These are phyloP conservation scores for Phylloporus gajari DNA, from an alignment of 1,284 basidiomycete species.

Conservation along the genomic window DNA sequence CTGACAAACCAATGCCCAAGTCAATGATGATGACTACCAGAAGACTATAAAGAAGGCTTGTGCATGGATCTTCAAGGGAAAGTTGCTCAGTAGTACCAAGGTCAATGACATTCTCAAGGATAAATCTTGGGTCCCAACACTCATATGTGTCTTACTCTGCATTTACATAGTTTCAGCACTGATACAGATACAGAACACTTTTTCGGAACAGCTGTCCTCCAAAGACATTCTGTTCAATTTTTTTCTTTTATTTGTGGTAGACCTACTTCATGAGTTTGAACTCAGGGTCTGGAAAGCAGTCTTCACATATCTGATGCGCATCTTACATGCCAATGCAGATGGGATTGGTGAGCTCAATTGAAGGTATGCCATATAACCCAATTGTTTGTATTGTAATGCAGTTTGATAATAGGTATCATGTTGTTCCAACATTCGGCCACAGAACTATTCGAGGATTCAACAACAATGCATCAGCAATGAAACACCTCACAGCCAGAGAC, in stretches of 20 bases:
- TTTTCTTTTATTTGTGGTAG: background rate
- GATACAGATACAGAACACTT: background rate
- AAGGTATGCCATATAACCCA: no score
- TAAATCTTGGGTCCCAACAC: background rate
- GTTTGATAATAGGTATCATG: no score
- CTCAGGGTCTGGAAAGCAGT: background rate
- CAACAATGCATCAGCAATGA: no score
- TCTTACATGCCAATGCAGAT: no score
- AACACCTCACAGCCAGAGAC: constrained; percentile 4
- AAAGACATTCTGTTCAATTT: background rate
- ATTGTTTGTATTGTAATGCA: no score
- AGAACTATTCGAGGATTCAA: no score
- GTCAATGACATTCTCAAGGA: background rate
- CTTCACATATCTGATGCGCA: background rate
- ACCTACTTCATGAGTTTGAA: background rate
- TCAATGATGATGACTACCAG: background rate
- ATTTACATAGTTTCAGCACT: background rate
- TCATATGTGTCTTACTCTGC: background rate
- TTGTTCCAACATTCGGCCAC: no score
- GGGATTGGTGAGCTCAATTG: no score
- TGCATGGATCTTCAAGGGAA: background rate
- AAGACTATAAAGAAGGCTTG: background rate
- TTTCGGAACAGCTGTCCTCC: background rate
- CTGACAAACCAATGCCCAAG: background rate
- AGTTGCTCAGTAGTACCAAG: background rate